Base-by-base conservation (phyloP, 192 early-diverging fungal genomes). In the Rhizophlyctis rosea region DNA sequence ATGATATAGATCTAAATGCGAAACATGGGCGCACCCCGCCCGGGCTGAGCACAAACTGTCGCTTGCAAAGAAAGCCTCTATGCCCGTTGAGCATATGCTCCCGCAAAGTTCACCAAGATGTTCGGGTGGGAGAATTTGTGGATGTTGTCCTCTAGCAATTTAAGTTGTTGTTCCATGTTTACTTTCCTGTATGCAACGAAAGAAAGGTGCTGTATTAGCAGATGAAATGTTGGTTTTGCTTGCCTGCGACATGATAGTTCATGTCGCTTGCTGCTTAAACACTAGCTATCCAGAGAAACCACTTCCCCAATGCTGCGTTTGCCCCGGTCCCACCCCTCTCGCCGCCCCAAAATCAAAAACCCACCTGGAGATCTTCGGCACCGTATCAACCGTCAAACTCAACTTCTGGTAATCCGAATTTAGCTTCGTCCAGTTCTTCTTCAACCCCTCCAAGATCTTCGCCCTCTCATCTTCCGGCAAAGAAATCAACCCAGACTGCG, bases 281-380 rank as follows among this genome's bases (percentile, higher is more conserved):
- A n/a, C n/a, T n/a, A n/a, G n/a, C n/a, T n/a, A n/a, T n/a, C n/a
- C n/a, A n/a, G n/a, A n/a, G n/a, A n/a, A n/a, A n/a, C n/a, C n/a
- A n/a, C n/a, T n/a, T n/a, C n/a, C n/a, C n/a, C n/a, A n/a, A n/a
- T n/a, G n/a, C n/a, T n/a, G n/a, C n/a, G n/a, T n/a, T n/a, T n/a
- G n/a, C n/a, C n/a, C n/a, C n/a, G n/a, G n/a, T n/a, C n/a, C n/a
- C n/a, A n/a, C n/a, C n/a, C n/a, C n/a, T n/a, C n/a, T n/a, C 4
- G 50, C 48, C 48, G n/a, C 50, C 5, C 11, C 27, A 68, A 27
- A 51, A 27, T 30, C 57, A 60, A 1, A 63, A 27, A 27, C 64
- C 11, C 51, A 83, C 81, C 81, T 74, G 11, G 82, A 76, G 63
- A 84, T 84, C 63, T 84, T 84, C 28, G 82, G 82, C 32, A 84